Percentiles rank a stretch among this genome's conserved stretches.
These are phyloP conservation scores for Crepidotus variabilis DNA, from an alignment of 768 basidiomycete genomes.

Conservation along the genomic window DNA sequence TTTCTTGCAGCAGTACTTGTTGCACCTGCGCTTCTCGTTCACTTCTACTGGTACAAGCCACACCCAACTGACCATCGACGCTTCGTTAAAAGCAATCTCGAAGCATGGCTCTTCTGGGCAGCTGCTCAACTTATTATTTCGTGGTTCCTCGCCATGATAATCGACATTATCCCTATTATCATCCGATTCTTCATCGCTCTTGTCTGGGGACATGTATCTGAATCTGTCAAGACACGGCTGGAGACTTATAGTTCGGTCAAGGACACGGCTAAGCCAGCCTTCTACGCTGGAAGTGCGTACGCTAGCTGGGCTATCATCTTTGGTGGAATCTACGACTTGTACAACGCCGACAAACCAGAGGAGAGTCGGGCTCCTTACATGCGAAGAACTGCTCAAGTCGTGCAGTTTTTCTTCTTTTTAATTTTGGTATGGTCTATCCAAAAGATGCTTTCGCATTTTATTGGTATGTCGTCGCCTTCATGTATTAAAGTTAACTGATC, in stretches of 20 bases:
- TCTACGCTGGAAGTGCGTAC: slow-evolving; percentile 71
- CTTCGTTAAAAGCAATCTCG: slow-evolving; percentile 60
- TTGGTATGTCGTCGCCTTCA: slow-evolving; percentile 29
- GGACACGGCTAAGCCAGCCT: slow-evolving; percentile 62
- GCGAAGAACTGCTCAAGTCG: slow-evolving; percentile 52
- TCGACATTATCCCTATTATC: slow-evolving; percentile 64
- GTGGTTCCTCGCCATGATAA: slow-evolving; percentile 72
- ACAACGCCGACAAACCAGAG: slow-evolving; percentile 32
- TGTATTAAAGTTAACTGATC: background rate
- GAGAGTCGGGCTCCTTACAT: slow-evolving; percentile 61
- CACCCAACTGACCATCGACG: slow-evolving; percentile 51
- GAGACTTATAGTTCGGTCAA: slow-evolving; percentile 73
- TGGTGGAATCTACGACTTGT: slow-evolving; percentile 56
- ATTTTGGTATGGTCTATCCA: slow-evolving; percentile 58
- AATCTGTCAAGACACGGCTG: slow-evolving; percentile 57
- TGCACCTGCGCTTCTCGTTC: slow-evolving; percentile 57
- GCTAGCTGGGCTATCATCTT: slow-evolving; percentile 78
- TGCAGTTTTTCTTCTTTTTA: slow-evolving; percentile 78
- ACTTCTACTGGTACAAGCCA: slow-evolving; percentile 69
- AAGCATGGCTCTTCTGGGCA: slow-evolving; percentile 82
- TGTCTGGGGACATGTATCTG: slow-evolving; percentile 75
- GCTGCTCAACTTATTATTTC: slow-evolving; percentile 75
- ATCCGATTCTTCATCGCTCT: slow-evolving; percentile 48
- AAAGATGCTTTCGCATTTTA: slow-evolving; percentile 65
- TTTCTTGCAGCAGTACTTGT: slow-evolving; percentile 61